These are phyloP conservation scores for Penicillium robsamsonii DNA, from an alignment of 495 filamentous ascomycete genomes.

Conservation along the genomic window DNA sequence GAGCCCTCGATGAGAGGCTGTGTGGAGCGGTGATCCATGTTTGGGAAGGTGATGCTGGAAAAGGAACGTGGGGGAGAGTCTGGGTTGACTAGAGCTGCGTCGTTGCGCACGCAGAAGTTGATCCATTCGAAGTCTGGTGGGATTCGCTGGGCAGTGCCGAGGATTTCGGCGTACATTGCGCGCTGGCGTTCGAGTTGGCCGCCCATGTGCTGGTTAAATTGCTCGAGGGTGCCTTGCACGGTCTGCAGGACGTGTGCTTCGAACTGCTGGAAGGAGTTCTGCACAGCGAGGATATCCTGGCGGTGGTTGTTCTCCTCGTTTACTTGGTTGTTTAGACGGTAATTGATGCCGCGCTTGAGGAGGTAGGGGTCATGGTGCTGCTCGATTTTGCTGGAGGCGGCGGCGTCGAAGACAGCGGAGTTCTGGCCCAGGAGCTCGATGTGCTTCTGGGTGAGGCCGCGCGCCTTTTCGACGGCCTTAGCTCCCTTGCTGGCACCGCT, in stretches of 20 bases:
- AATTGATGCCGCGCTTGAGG: slow-evolving; percentile 71
- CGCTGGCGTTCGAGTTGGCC: slow-evolving; percentile 79
- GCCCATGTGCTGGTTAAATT: slow-evolving; percentile 73
- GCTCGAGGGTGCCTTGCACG: slow-evolving; percentile 76
- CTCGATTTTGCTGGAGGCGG: slow-evolving; percentile 60
- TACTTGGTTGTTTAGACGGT: slow-evolving; percentile 87
- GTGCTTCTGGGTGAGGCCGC: slow-evolving; percentile 84
- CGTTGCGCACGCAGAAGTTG: slow-evolving; percentile 69
- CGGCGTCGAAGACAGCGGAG: slow-evolving; percentile 70
- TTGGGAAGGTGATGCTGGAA: slow-evolving; percentile 74
- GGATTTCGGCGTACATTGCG: slow-evolving; percentile 78
- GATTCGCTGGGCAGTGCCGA: slow-evolving; percentile 71
- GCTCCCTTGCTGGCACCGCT: slow-evolving; percentile 80
- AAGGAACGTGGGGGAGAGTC: slow-evolving; percentile 67
- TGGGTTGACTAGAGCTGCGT: slow-evolving; percentile 74
- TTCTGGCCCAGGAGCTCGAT: slow-evolving; percentile 90
- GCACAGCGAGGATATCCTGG: slow-evolving; percentile 82
- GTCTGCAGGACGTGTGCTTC: slow-evolving; percentile 81
- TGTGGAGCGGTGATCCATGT: slow-evolving; percentile 79
- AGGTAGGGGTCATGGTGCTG: slow-evolving; percentile 83
- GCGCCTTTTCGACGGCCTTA: slow-evolving; percentile 88
- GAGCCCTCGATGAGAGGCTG: slow-evolving; percentile 80
- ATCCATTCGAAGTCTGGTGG: slow-evolving; percentile 93
- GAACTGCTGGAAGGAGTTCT: slow-evolving; percentile 84
- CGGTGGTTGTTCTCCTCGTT: slow-evolving; percentile 92